Evolutionary conservation across 805 yeast species (phyloP).

Genomic region (Henningerozyma blattae): DNA sequence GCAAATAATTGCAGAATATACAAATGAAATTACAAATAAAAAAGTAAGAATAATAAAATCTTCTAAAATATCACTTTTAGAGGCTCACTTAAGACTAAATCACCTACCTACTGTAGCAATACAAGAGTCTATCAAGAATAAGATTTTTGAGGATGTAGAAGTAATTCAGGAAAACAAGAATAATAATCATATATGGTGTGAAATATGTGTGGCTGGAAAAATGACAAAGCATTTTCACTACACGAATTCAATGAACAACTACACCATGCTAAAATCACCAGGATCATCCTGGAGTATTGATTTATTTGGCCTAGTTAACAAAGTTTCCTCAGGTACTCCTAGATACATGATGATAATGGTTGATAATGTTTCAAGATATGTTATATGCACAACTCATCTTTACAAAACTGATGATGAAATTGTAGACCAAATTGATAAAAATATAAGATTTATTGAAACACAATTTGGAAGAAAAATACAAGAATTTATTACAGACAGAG

Average conservation of each 20-base stretch:
- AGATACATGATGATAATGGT: constrained; percentile 4
- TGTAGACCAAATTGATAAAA: constrained; percentile 1
- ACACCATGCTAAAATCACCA: constrained; percentile 1
- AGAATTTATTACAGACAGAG: constrained; percentile 4
- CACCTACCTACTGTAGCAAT: no score
- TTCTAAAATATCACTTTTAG: no score
- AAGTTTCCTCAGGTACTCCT: background rate
- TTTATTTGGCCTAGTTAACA: constrained; percentile 3
- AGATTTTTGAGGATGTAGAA: no score
- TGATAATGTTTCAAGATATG: constrained; percentile 4
- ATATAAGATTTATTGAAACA: constrained; percentile 1
- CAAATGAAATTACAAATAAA: no score
- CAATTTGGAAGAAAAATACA: constrained; percentile 2
- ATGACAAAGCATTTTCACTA: constrained; percentile 1
- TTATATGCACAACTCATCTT: constrained; percentile 1
- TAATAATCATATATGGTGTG: no score
- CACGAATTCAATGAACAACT: constrained; percentile 3
- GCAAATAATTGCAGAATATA: no score
- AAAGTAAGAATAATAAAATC: no score
- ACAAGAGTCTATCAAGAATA: no score
- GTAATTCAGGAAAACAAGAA: no score
- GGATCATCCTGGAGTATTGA: constrained; percentile 4
- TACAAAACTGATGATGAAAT: background rate
- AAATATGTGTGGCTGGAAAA: no score
- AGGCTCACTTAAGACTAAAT: no score